Conservation (phyloP, 73 alveolate genomes). For the Tetrahymena elliotti region DNA sequence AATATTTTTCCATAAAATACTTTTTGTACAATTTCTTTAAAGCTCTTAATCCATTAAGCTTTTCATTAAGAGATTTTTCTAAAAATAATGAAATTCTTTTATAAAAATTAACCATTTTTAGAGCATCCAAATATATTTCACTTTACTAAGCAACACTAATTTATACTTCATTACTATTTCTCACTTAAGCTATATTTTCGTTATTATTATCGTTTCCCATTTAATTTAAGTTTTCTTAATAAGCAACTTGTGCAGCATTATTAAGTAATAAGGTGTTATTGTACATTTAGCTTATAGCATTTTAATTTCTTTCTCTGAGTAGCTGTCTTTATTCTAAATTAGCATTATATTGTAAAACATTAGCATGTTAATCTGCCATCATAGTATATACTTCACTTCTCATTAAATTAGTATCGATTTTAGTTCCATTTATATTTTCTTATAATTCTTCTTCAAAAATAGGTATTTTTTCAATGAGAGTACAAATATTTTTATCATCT, state of each 20-base stretch:
- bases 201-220: background rate
- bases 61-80: background rate
- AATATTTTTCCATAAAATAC: background rate
- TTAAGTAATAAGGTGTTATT: background rate
- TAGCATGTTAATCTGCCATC: background rate
- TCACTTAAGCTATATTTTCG: background rate
- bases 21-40: background rate
- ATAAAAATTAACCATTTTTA: background rate
- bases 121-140: background rate
- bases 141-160: background rate
- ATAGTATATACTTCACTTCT: background rate
- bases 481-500: background rate
- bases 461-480: background rate
- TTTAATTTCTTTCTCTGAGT: background rate
- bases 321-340: background rate
- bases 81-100: background rate
- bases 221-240: background rate
- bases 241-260: background rate
- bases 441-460: background rate
- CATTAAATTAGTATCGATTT: background rate
- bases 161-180: background rate
- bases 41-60: background rate
- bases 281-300: background rate
- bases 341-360: background rate
- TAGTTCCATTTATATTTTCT: background rate